phyloP scores from a whole-genome alignment of 2,329 filamentous ascomycete genomes.

The Lojkania enalia region DNA sequence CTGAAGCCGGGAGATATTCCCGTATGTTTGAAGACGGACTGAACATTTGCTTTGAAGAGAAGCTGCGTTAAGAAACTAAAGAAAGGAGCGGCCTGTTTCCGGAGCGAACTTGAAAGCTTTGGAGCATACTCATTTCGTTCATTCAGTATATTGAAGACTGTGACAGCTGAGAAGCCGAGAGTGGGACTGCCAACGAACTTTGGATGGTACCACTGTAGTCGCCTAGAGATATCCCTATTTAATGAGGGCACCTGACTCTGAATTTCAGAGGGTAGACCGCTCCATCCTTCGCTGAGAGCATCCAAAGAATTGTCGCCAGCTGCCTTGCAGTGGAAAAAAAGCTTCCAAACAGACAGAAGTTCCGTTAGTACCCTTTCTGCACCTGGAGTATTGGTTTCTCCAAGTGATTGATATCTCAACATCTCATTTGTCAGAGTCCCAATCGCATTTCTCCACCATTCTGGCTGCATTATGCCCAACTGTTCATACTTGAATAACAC shows the following conservation, averaged over 20 bases:
- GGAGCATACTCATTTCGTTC: conserved; percentile 13
- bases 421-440: conserved; percentile 28
- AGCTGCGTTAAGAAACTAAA: conserved; percentile 27
- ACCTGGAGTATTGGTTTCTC: conserved; percentile 7
- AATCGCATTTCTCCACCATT: conserved; percentile 28
- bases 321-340: conserved; percentile 39
- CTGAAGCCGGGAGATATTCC: conserved; percentile 13
- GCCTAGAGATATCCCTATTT: conserved; percentile 22
- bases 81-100: conserved; percentile 32
- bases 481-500: conserved; percentile 36
- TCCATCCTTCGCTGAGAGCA: conserved; percentile 29
- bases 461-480: conserved; percentile 26
- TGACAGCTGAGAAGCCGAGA: conserved; percentile 35
- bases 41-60: conserved; percentile 26
- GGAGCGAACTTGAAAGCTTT: conserved; percentile 17
- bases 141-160: conserved; percentile 35
- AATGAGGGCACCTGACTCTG: background rate
- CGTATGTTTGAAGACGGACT: conserved; percentile 17
- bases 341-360: conserved; percentile 37
- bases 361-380: conserved; percentile 29
- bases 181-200: conserved; percentile 17
- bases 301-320: conserved; percentile 17
- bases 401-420: conserved; percentile 15
- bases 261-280: conserved; percentile 12
- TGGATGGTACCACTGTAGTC: conserved; percentile 32